Base-by-base conservation (phyloP, 2,329 filamentous ascomycete species). In the Aspergillus tamarii region DNA sequence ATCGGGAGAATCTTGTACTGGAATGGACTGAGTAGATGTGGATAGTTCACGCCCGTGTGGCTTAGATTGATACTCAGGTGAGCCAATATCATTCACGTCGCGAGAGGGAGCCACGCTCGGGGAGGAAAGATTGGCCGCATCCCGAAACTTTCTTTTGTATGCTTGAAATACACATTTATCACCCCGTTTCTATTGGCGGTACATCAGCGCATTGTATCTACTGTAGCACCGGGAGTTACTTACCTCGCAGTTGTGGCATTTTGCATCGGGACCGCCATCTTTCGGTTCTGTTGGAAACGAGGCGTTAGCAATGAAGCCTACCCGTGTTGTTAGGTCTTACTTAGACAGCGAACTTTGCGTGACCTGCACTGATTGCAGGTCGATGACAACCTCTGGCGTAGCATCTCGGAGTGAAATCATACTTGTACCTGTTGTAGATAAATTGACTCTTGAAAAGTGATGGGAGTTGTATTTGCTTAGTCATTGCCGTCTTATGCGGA, bases 201-300 rank as follows among this genome's bases (percentile, higher is more conserved):
- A n/a, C 39, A n/a, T 41, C 39, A 41, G 39, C 7, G n/a, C 19
- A 9, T n/a, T 3, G 16, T 41, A 41, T n/a, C 39, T n/a, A 41
- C 9, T n/a, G 3, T 19, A n/a, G 39, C 0, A 41, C 1, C 7
- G 8, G 39, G 4, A 3, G 8, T n/a, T 3, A 9, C 2, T n/a
- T 41, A 41, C 39, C 39, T 41, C 8, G 7, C 39, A 41, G 39
- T 41, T 41, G 8, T 41, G 19, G 39, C 39, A n/a, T 41, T 41
- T 9, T 41, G 16, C 19, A 41, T 19, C 39, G 8, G 19, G 39
- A 41, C 39, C 39, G 19, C 39, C 7, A 3, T 14, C 39, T 41
- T 41, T n/a, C 10, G 16, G 16, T 19, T 41, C 39, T 41, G 10
- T 8, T 9, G 8, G 39, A n/a, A n/a, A 16, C 39, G n/a, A 3